A percentile compares a stretch with the other conserved stretches of the same genome.
Evolutionary conservation across 164 flowering plant species (phyloP).

Genomic region (Annona cherimola): DNA sequence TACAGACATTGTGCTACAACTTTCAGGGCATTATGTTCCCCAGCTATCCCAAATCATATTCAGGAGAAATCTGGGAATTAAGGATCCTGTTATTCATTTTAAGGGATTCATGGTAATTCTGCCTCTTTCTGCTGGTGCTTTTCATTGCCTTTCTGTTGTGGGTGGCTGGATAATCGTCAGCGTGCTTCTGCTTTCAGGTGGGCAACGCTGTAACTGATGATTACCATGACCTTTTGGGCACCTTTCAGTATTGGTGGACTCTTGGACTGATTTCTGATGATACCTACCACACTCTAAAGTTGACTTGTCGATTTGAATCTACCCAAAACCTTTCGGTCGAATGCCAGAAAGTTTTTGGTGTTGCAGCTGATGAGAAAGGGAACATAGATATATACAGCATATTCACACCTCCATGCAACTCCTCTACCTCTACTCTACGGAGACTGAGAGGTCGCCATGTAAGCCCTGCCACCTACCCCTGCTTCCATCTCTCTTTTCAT

Average conservation of each 20-base stretch:
- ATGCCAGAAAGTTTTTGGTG: slow-evolving; percentile 51
- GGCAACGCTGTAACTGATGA: slow-evolving; percentile 98
- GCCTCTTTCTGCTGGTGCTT: neutral
- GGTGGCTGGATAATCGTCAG: neutral
- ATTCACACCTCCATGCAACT: slow-evolving; percentile 69
- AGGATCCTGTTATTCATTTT: slow-evolving; percentile 65
- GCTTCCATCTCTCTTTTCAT: neutral
- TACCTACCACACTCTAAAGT: slow-evolving; percentile 50
- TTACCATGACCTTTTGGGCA: slow-evolving; percentile 79
- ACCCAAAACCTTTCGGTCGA: slow-evolving; percentile 67
- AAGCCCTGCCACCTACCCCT: slow-evolving; percentile 26
- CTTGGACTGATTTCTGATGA: slow-evolving; percentile 93
- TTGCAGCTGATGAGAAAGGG: slow-evolving; percentile 64
- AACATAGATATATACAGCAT: slow-evolving; percentile 94
- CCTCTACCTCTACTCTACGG: slow-evolving; percentile 42
- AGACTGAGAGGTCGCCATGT: slow-evolving; percentile 75
- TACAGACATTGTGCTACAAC: neutral
- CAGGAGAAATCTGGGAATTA: slow-evolving; percentile 59
- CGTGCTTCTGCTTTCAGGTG: slow-evolving; percentile 41
- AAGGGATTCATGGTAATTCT: slow-evolving; percentile 81
- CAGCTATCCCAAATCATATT: slow-evolving; percentile 73
- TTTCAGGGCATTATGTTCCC: slow-evolving; percentile 96
- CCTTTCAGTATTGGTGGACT: slow-evolving; percentile 98
- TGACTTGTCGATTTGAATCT: slow-evolving; percentile 49
- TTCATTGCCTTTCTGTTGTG: neutral